Percentiles rank a stretch among this genome's conserved stretches.
Evolutionary conservation across 2,329 filamentous ascomycete genomes (phyloP).

Genomic region (Trichoderma gracile): DNA sequence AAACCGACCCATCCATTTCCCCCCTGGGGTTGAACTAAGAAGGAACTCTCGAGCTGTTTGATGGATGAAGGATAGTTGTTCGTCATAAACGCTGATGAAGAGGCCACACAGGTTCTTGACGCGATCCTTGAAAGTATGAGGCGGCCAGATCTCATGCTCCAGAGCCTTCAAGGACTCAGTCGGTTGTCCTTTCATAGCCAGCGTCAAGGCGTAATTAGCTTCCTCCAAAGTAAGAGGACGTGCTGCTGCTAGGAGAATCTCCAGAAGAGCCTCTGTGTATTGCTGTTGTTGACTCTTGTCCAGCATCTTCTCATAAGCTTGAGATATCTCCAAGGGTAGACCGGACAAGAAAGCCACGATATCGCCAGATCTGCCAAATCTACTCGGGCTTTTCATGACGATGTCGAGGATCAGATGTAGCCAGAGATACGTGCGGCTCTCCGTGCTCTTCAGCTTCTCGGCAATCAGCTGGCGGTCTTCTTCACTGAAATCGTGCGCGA

Average conservation of each 20-base stretch:
- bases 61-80: constrained; percentile 13
- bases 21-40: neutral
- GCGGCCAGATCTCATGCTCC: neutral
- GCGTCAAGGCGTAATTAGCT: constrained; percentile 16
- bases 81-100: constrained; percentile 10
- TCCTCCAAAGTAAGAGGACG: constrained; percentile 13
- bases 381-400: constrained; percentile 30
- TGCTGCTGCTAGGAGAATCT: constrained; percentile 4
- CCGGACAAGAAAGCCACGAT: constrained; percentile 25
- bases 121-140: neutral
- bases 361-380: neutral
- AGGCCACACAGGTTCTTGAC: constrained; percentile 16
- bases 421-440: constrained; percentile 45
- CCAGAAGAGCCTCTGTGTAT: neutral
- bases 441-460: constrained; percentile 34
- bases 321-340: constrained; percentile 30
- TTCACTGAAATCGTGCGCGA: constrained; percentile 25
- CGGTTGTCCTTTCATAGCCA: neutral
- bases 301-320: constrained; percentile 34
- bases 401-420: constrained; percentile 37
- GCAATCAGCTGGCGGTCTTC: constrained; percentile 29
- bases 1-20: constrained; percentile 10
- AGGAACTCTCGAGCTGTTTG: constrained; percentile 24
- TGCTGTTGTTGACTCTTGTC: neutral
- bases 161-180: neutral